These are phyloP conservation scores for Lophium mytilinum DNA, from an alignment of 495 filamentous ascomycete genomes.

Conservation along the genomic window DNA sequence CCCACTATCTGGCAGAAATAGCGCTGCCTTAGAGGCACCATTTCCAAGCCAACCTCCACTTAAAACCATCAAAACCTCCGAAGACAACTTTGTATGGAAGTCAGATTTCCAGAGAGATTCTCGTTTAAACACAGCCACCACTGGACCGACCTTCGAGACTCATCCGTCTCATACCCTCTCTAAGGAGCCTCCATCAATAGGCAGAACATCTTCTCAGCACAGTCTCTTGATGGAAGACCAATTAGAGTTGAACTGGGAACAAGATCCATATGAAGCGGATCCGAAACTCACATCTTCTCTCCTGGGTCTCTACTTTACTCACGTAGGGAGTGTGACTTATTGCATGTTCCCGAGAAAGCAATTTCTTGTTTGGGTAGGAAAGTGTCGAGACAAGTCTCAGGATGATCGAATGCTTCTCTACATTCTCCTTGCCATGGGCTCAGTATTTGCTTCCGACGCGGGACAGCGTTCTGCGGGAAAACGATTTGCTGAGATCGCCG, in stretches of 20 bases:
- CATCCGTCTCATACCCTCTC: too few relatives aligned
- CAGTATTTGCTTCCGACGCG: slow-evolving; percentile 50
- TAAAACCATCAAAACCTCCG: too few relatives aligned
- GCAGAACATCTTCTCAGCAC: too few relatives aligned
- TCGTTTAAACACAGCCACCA: too few relatives aligned
- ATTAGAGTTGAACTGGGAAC: slow-evolving; percentile 47
- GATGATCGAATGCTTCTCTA: slow-evolving; percentile 67
- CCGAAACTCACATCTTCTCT: slow-evolving; percentile 40
- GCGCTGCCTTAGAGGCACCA: too few relatives aligned
- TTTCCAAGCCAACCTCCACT: too few relatives aligned
- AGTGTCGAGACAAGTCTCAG: slow-evolving; percentile 45
- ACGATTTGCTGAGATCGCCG: slow-evolving; percentile 49
- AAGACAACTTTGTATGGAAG: too few relatives aligned
- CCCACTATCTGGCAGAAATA: too few relatives aligned
- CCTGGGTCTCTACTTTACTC: slow-evolving; percentile 48
- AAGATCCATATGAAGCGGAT: slow-evolving; percentile 51
- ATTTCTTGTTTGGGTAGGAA: slow-evolving; percentile 47
- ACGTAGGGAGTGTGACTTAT: slow-evolving; percentile 46
- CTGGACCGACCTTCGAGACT: too few relatives aligned
- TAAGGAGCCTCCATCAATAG: too few relatives aligned
- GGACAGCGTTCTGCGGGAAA: slow-evolving; percentile 40
- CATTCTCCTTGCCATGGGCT: slow-evolving; percentile 51
- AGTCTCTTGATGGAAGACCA: slow-evolving; percentile 18
- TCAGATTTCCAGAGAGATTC: too few relatives aligned
- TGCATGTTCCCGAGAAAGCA: slow-evolving; percentile 48